Evolutionary conservation across 2,329 filamentous ascomycete genomes (phyloP).

Genomic region (Lasiodiplodia theobromae): DNA sequence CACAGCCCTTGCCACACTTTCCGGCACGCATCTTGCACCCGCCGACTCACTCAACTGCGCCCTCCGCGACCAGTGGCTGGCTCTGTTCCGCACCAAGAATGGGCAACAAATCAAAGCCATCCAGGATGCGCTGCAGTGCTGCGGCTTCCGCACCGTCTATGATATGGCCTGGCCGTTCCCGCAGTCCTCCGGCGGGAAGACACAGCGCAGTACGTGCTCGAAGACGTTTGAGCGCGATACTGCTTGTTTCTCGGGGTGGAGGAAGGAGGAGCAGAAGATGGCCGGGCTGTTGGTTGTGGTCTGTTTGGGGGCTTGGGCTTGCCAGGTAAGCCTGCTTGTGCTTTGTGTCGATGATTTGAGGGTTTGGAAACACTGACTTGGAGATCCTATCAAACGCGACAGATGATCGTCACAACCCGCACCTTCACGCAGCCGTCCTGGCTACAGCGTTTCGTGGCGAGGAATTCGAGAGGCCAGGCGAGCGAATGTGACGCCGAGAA

Average conservation of each 20-base stretch:
- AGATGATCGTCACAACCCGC: not conserved
- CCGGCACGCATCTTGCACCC: conserved; percentile 41
- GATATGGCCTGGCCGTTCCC: conserved; percentile 68
- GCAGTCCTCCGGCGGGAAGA: conserved; percentile 24
- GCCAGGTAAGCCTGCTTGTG: conserved; percentile 57
- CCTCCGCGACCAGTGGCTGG: conserved; percentile 61
- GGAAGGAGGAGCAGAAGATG: conserved; percentile 54
- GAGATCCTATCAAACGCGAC: not conserved
- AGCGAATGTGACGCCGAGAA: no score
- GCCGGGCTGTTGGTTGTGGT: conserved; percentile 61
- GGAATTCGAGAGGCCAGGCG: not conserved
- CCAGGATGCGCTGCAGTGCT: conserved; percentile 70
- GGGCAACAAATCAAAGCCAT: conserved; percentile 59
- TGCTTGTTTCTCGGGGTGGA: conserved; percentile 62
- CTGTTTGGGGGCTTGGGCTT: conserved; percentile 59
- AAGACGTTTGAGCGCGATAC: conserved; percentile 51
- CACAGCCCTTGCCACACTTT: conserved; percentile 47
- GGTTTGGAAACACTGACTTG: not conserved
- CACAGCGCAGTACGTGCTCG: conserved; percentile 47
- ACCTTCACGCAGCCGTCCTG: not conserved
- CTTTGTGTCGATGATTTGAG: not conserved
- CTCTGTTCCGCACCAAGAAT: conserved; percentile 59
- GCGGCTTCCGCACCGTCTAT: conserved; percentile 62
- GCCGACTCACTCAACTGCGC: conserved; percentile 51
- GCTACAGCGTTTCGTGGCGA: not conserved